Evolutionary conservation across 768 basidiomycete species (phyloP).

Genomic region (Hygrocybe coccinea): DNA sequence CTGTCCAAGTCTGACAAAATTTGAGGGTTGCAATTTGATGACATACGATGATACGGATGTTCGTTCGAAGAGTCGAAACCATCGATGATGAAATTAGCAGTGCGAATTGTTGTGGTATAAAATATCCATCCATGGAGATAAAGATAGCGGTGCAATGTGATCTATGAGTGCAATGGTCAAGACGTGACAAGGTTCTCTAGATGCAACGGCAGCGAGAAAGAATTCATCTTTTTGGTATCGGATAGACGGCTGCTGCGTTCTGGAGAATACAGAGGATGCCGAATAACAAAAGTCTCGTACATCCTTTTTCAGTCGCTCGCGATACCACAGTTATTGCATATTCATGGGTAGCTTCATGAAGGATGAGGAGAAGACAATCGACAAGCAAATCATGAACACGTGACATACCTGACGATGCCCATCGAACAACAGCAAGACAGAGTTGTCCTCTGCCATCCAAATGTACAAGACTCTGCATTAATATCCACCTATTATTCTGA

Average conservation of each 20-base stretch:
- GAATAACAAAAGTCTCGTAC: background rate
- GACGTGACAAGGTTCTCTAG: background rate
- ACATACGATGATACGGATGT: too few relatives aligned
- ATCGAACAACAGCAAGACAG: conserved; percentile 41
- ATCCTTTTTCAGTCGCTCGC: background rate
- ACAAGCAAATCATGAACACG: too few relatives aligned
- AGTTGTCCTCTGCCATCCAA: conserved; percentile 56
- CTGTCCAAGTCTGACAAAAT: too few relatives aligned
- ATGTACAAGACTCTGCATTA: conserved; percentile 35
- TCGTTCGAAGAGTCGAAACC: too few relatives aligned
- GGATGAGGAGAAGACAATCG: too few relatives aligned
- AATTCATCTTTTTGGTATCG: background rate
- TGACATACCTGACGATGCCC: conserved; percentile 49
- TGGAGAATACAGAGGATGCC: background rate
- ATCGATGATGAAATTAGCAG: too few relatives aligned
- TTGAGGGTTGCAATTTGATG: too few relatives aligned
- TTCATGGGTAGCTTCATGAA: too few relatives aligned
- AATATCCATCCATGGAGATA: too few relatives aligned
- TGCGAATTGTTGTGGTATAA: too few relatives aligned
- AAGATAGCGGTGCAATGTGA: background rate
- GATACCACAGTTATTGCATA: background rate
- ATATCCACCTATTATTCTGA: background rate
- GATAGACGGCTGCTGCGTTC: background rate
- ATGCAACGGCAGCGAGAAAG: background rate
- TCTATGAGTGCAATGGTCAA: background rate